Percentiles rank a stretch among this genome's conserved stretches.
These are phyloP conservation scores for Fusarium euwallaceae DNA, from an alignment of 2,329 filamentous ascomycete species.

Conservation along the genomic window DNA sequence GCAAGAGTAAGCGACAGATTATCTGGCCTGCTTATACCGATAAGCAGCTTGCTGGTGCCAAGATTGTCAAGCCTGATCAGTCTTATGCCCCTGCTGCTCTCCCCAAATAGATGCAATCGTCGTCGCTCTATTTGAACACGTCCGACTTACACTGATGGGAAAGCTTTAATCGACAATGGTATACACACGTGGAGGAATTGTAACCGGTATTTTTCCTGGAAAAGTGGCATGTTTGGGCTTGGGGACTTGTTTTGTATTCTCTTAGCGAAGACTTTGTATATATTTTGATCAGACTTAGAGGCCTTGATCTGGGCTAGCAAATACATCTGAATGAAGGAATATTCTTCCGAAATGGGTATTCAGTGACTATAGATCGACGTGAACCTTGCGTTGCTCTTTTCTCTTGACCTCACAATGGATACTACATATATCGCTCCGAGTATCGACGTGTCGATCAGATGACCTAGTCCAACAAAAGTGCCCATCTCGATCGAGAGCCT, in stretches of 20 bases:
- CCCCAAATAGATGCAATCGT: constrained; percentile 29
- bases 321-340: constrained; percentile 6
- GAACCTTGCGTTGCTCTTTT: background rate
- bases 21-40: constrained; percentile 68
- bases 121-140: too few species aligned
- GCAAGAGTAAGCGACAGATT: constrained; percentile 59
- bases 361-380: background rate
- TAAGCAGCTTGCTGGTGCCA: constrained; percentile 59
- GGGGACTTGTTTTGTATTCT: background rate
- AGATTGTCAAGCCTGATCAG: constrained; percentile 63
- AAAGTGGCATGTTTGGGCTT: constrained; percentile 11
- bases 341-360: background rate
- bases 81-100: constrained; percentile 55
- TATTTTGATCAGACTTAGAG: constrained; percentile 14
- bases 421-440: background rate
- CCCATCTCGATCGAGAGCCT: background rate
- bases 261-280: constrained; percentile 13
- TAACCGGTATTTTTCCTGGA: background rate
- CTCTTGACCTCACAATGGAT: background rate
- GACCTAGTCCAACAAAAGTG: background rate
- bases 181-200: background rate
- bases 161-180: background rate
- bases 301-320: background rate
- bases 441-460: background rate
- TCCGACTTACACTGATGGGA: background rate